Evolutionary conservation across 2,329 filamentous ascomycete species (phyloP), one percentile per base, ranked within the genome.

Genomic region (Fusarium pininemorale): DNA sequence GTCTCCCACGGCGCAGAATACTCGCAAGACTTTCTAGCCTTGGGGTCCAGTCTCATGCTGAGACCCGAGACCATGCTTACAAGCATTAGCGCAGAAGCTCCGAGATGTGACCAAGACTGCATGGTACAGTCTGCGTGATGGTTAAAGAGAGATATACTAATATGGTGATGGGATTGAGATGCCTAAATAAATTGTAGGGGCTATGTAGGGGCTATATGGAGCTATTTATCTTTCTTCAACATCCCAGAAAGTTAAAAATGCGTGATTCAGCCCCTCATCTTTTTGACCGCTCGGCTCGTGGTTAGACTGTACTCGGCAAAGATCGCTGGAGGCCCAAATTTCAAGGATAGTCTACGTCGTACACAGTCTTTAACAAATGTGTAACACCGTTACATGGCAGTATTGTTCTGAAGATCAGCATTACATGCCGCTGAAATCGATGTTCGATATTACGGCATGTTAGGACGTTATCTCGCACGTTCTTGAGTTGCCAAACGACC

Each of bases 1-100:
- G 54, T 63, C 18, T 63, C 6, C 54, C 60, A 61, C 2, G 60
- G 60, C 12, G 41, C 54, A 9, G 18, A n/a, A 30, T 63, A 63
- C n/a, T 53, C 32, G 9, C 32, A 38, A 12, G 50, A 37, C 18
- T 37, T 26, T 38, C 3, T 18, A 6, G 50, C 16, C 18, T 37
- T 37, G 12, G n/a, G 3, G n/a, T 26, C 48, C 9, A 15, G 16
- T 24, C 11, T 37, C 18, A 24, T 22, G 50, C n/a, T 26, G 20
- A 20, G 13, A 12, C 50, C 5, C 2, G 50, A 53, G 18, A 26
- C 50, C 7, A 53, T 22, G 2, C 11, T 53, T 15, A 16, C 32
- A 4, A 53, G 50, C 13, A 53, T 22, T 6, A 53, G n/a, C 24
- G 32, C 50, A 15, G n/a, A 37, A 24, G 32, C 32, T 37, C 30